A percentile compares a stretch with the other conserved stretches of the same genome.
phyloP scores from a whole-genome alignment of 495 filamentous ascomycete genomes.

The Penicillium bovifimosum region DNA sequence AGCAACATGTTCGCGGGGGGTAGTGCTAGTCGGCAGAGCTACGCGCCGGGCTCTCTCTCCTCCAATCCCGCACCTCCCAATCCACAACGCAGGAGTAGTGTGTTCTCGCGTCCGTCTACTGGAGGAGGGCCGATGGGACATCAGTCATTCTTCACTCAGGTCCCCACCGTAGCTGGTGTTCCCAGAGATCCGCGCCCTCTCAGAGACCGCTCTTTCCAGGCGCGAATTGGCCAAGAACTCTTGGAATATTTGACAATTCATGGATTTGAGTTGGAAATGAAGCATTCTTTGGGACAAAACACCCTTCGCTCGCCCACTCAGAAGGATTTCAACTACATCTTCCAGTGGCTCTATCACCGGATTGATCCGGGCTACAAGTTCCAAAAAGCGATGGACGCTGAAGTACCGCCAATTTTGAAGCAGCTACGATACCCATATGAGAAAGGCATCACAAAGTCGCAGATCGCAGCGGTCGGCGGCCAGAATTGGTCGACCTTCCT shows the following conservation, averaged over 20 bases:
- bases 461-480: constrained; percentile 88
- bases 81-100: constrained; percentile 73
- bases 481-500: constrained; percentile 95
- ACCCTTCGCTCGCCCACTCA: constrained; percentile 89
- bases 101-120: constrained; percentile 66
- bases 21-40: constrained; percentile 59
- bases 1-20: constrained; percentile 60
- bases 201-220: constrained; percentile 71
- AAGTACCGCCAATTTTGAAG: constrained; percentile 85
- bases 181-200: constrained; percentile 87
- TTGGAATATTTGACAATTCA: constrained; percentile 84
- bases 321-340: constrained; percentile 95
- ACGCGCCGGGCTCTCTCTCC: constrained; percentile 58
- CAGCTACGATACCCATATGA: constrained; percentile 93
- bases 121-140: constrained; percentile 55
- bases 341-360: constrained; percentile 94
- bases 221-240: constrained; percentile 79
- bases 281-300: constrained; percentile 80
- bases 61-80: constrained; percentile 38
- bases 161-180: constrained; percentile 68
- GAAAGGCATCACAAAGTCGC: constrained; percentile 87
- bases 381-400: constrained; percentile 84
- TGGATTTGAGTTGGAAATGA: constrained; percentile 97
- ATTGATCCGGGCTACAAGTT: constrained; percentile 92
- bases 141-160: constrained; percentile 89